Percentiles rank a stretch among this genome's conserved stretches.
Evolutionary conservation across 2,329 filamentous ascomycete species (phyloP).

Genomic region (Arthrobotrys conoides): DNA sequence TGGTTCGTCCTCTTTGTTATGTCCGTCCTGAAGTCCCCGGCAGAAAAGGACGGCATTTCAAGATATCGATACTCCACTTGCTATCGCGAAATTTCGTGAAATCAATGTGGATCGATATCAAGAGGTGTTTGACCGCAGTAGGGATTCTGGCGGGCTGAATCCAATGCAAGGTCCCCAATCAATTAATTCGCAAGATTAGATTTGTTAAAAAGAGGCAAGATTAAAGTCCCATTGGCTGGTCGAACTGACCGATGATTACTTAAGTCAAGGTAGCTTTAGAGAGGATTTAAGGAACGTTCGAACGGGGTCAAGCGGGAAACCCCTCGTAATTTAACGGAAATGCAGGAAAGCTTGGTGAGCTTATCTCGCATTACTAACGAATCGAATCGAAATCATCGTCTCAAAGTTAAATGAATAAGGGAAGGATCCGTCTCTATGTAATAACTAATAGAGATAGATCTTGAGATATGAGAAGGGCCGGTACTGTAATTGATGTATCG

Average conservation of each 20-base stretch:
- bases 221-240: slow-evolving; percentile 3
- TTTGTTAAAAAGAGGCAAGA: too few species aligned
- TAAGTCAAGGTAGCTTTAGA: neutral
- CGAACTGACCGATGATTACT: neutral
- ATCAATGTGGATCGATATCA: neutral
- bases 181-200: neutral
- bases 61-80: too few species aligned
- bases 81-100: too few species aligned
- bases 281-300: too few species aligned
- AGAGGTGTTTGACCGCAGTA: neutral
- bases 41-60: too few species aligned
- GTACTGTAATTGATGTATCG: slow-evolving; percentile 2
- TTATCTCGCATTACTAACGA: neutral
- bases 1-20: too few species aligned
- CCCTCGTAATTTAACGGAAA: slow-evolving; percentile 25
- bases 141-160: too few species aligned
- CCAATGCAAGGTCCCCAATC: too few species aligned
- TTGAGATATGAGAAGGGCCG: neutral
- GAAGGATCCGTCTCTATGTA: neutral
- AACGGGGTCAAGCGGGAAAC: neutral
- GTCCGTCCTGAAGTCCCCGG: too few species aligned
- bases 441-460: neutral
- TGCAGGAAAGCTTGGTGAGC: slow-evolving; percentile 31
- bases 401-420: slow-evolving; percentile 8
- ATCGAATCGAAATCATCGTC: neutral